Base-by-base conservation (phyloP, 139 green algal genomes). In the Gonium pectorale region DNA sequence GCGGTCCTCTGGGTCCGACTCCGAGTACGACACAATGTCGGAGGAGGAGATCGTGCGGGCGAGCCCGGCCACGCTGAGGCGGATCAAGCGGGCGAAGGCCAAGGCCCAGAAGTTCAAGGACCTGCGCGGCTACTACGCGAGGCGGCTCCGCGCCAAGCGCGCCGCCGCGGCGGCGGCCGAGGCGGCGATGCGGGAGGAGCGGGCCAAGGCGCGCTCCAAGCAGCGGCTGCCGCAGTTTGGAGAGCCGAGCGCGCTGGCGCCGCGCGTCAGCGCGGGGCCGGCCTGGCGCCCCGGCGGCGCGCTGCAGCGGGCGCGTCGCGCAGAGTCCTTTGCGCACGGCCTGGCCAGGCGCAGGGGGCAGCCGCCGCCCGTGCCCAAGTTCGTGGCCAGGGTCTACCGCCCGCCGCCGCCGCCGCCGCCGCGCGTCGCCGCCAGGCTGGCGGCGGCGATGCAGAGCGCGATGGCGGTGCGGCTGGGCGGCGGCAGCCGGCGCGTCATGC, bases 281-380 rank as follows among this genome's bases (percentile, higher is more conserved):
- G 62, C 62, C 62, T 83, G 77, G 77, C 77, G 77, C 22, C 62
- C 62, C 21, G 77, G 77, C 60, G 77, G 77, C 62, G 62, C n/a
- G n/a, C n/a, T n/a, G n/a, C n/a, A n/a, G n/a, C n/a, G n/a, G n/a
- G n/a, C n/a, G n/a, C n/a, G n/a, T n/a, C n/a, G n/a, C n/a, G n/a
- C n/a, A n/a, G n/a, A n/a, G n/a, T n/a, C n/a, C n/a, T n/a, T n/a
- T n/a, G n/a, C n/a, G n/a, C n/a, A n/a, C n/a, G n/a, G n/a, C n/a
- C n/a, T n/a, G n/a, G n/a, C n/a, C n/a, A n/a, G n/a, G n/a, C n/a
- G n/a, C n/a, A n/a, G n/a, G n/a, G n/a, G n/a, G n/a, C n/a, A n/a
- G n/a, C n/a, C n/a, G n/a, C n/a, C n/a, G n/a, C n/a, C n/a, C n/a
- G n/a, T n/a, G n/a, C n/a, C n/a, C n/a, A n/a, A n/a, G n/a, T 22